Evolutionary conservation across 1,284 basidiomycete species (phyloP), one percentile per base, ranked within the genome.

Genomic region (Tremellales sp.): DNA sequence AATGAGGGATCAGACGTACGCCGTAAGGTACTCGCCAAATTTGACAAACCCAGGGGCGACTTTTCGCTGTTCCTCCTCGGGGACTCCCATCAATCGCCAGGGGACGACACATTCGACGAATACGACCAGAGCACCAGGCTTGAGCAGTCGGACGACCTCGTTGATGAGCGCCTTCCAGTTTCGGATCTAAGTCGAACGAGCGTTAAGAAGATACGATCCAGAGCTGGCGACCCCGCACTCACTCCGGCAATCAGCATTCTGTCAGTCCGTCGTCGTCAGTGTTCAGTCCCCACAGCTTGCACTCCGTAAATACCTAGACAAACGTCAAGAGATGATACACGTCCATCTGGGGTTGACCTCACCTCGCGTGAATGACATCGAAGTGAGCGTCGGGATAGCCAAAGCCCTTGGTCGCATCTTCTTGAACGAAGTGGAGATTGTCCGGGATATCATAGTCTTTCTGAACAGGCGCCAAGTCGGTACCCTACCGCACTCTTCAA

Each of bases 341-440:
- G n/a, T n/a, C n/a, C n/a, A n/a, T n/a, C n/a, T n/a, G n/a, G n/a
- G n/a, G n/a, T n/a, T n/a, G n/a, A n/a, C n/a, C n/a, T n/a, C n/a
- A 37, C 35, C 48, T 41, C 8, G 46, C 25, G 34, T 55, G 53
- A 25, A 55, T 47, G 8, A 51, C 28, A 42, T 55, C 53, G 40
- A 55, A 51, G 14, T 28, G 44, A 14, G 36, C 27, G 24, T 55
- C 49, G 8, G 53, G 53, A 29, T 48, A 55, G 8, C 38, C 37
- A 26, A 54, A 27, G 9, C 49, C 49, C n/a, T 40, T 34, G 2
- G 49, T 51, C 3, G 46, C 25, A 18, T 51, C 53, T n/a, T 54
- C 50, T 16, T 42, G 39, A 2, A 43, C 43, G 39, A 51, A 54
- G 16, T 43, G 40, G 7, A 51, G 42, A 35, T 54, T 54, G 26